Evolutionary conservation across 352 stramenopile genomes (phyloP), one percentile per base, ranked within the genome.

Genomic region (Thalassiosira mediterranea): DNA sequence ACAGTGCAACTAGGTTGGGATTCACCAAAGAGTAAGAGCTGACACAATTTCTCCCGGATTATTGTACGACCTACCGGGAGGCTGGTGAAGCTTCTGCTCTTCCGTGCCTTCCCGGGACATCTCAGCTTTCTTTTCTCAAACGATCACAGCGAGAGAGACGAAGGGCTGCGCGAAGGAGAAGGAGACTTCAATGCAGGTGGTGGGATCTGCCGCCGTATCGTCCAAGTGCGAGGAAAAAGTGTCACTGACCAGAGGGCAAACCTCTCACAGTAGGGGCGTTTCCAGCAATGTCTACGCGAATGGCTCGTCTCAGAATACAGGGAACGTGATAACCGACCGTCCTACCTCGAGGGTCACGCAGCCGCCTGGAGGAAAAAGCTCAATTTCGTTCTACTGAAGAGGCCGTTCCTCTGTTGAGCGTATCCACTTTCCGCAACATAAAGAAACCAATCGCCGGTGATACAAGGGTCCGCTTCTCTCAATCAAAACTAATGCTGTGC

Each of bases 271-370:
- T 21, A 64, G 34, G 60, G 49, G 59, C 13, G 46, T 85, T 26
- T 90, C 83, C 2, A 83, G 65, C 67, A 92, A 92, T 78, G 57
- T 58, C 7, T 92, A 83, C 74, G 87, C 87, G 29, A 80, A 65
- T 13, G 71, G 78, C 1, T 71, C 54, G 57, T 79, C 52, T 19
- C 77, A 78, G 64, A 92, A 92, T 61, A 75, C 58, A 8, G 86
- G 81, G 21, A 89, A 92, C 65, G 76, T 91, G 4, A 76, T 91
- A 42, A 92, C 87, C 1, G 87, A 88, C 47, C 81, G 87, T 68
- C 84, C 87, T 1, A 87, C 81, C 3, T 86, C 70, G 3, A 81
- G 81, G 34, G 81, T 92, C 0, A 61, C 78, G 4, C 53, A 74
- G 19, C 83, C 87, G 21, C 81, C 84, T 32, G 87, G 87, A 44